These are phyloP conservation scores for Zygosaccharomyces sapae DNA, from an alignment of 1,139 yeast species.

Conservation along the genomic window DNA sequence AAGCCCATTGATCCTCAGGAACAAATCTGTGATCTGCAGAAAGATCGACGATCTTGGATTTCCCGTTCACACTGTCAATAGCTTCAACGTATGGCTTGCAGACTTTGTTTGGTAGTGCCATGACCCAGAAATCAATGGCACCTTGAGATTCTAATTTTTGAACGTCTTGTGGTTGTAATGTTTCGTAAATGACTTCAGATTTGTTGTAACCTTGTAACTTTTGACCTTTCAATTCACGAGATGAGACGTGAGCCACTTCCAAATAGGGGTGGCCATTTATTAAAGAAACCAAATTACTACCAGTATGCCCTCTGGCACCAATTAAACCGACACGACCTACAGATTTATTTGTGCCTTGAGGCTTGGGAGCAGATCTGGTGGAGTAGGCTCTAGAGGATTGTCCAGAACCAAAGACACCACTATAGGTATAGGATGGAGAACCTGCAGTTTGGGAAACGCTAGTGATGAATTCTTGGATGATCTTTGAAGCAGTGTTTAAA, in stretches of 20 bases:
- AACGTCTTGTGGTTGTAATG: conserved; percentile 83
- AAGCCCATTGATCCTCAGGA: conserved; percentile 79
- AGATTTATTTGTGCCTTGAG: conserved; percentile 59
- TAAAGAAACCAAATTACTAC: conserved; percentile 83
- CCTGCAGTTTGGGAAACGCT: conserved; percentile 21
- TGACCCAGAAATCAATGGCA: conserved; percentile 93
- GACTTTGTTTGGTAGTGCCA: conserved; percentile 98
- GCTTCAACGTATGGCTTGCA: conserved; percentile 97
- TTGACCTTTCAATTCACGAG: conserved; percentile 89
- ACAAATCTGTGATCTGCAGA: conserved; percentile 98
- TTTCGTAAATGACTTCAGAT: conserved; percentile 72
- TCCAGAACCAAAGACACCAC: conserved; percentile 38
- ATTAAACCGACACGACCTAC: conserved; percentile 76
- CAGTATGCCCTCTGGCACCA: conserved; percentile 98
- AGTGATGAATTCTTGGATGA: conserved; percentile 61
- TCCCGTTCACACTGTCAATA: conserved; percentile 59
- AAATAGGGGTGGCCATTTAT: conserved; percentile 83
- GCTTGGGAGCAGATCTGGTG: conserved; percentile 61
- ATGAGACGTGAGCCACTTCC: conserved; percentile 88
- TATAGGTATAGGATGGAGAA: conserved; percentile 12
- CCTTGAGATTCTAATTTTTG: conserved; percentile 67
- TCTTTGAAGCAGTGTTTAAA: conserved; percentile 56
- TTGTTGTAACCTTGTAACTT: conserved; percentile 84
- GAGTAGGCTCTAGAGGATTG: conserved; percentile 36
- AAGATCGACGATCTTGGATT: conserved; percentile 81